A percentile compares a stretch with the other conserved stretches of the same genome.
Conservation (phyloP, 2,329 filamentous ascomycete genomes). For the Botrytis sinoallii region DNA sequence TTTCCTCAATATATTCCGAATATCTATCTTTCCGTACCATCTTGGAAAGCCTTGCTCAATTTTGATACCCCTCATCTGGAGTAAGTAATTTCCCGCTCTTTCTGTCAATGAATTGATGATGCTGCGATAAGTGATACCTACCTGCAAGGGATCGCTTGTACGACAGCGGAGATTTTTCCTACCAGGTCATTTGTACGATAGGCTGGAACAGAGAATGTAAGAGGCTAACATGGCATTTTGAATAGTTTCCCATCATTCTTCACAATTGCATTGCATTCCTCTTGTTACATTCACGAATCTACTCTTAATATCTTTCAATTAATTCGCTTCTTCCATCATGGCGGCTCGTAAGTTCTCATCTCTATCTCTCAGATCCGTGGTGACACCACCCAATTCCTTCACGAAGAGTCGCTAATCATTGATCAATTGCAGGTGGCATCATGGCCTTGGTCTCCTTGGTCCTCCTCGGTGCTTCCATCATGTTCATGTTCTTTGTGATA, state of each 20-base stretch:
- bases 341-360: conserved; percentile 1
- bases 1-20: neutral
- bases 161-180: neutral
- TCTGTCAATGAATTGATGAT: neutral
- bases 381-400: neutral
- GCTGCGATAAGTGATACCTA: neutral
- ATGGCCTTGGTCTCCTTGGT: conserved; percentile 57
- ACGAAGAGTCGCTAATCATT: neutral
- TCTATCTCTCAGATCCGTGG: neutral
- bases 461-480: conserved; percentile 57
- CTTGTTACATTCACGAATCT: neutral
- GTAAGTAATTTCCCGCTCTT: neutral
- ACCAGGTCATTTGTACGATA: neutral
- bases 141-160: neutral
- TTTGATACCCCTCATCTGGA: neutral
- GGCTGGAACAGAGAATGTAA: neutral
- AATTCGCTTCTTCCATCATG: neutral
- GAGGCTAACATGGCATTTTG: conserved; percentile 4
- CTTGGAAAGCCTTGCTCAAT: neutral
- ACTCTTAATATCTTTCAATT: neutral
- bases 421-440: conserved; percentile 46
- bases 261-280: neutral
- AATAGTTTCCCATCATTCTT: conserved; percentile 6
- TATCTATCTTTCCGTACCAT: neutral
- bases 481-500: conserved; percentile 64